Evolutionary conservation across 169 alveolate genomes (phyloP).

Genomic region (Pseudocohnilembus persalinus): DNA sequence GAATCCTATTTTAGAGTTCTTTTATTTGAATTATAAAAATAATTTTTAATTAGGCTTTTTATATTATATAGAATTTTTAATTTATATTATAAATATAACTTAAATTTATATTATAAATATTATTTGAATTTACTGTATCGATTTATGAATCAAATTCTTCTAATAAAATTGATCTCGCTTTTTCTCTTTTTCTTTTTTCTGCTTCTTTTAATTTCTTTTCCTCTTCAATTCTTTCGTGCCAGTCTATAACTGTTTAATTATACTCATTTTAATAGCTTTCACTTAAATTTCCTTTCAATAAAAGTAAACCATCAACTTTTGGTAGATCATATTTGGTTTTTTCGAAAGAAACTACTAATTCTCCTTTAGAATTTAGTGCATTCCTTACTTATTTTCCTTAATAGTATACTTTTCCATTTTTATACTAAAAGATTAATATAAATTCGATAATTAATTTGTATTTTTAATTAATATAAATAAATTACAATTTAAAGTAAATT

Average conservation of each 20-base stretch:
- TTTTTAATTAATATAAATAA: no score
- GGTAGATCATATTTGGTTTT: neutral
- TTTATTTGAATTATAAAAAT: no score
- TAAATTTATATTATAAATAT: no score
- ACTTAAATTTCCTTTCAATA: neutral
- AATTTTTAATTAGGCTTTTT: no score
- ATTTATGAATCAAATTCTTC: neutral
- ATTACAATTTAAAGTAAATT: no score
- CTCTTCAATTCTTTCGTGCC: neutral
- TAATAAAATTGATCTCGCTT: neutral
- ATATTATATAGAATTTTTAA: no score
- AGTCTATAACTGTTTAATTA: neutral
- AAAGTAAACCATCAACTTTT: neutral
- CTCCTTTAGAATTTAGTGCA: neutral
- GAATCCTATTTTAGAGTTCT: neutral
- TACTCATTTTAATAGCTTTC: neutral
- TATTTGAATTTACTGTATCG: neutral
- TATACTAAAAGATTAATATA: no score
- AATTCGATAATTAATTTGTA: no score
- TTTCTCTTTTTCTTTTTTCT: neutral
- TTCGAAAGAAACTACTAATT: neutral
- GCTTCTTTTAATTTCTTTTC: neutral
- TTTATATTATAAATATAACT: no score
- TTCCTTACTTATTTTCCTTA: neutral
- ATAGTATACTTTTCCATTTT: neutral